Conservation (phyloP, 2,329 filamentous ascomycete species). For the Pyrenochaeta sp. region DNA sequence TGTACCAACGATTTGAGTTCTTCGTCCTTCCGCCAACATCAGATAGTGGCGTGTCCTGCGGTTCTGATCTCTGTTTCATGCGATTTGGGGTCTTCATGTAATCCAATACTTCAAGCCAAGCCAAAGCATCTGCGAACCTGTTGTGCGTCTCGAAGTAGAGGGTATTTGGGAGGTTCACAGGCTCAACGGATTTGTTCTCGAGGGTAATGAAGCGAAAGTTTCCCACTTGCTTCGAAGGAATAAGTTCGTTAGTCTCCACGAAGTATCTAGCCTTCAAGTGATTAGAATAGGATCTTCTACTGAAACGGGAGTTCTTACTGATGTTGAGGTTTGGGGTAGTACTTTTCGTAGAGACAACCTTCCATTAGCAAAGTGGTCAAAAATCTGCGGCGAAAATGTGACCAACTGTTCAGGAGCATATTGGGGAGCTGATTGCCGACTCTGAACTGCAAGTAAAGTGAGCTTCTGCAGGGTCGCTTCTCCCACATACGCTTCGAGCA, state of each 20-base stretch:
- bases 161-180: background rate
- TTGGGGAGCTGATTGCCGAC: too few species aligned
- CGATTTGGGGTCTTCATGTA: too few species aligned
- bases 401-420: slow-evolving; percentile 2
- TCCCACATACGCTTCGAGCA: background rate
- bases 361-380: slow-evolving; percentile 21
- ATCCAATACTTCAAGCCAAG: too few species aligned
- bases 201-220: background rate
- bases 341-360: slow-evolving; percentile 16
- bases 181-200: slow-evolving; percentile 4
- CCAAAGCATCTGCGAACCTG: too few species aligned
- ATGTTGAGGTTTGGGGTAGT: slow-evolving; percentile 2
- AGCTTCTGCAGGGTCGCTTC: too few species aligned
- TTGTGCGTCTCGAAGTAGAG: slow-evolving; percentile 3
- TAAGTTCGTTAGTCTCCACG: slow-evolving; percentile 2
- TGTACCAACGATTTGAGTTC: background rate
- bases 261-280: slow-evolving; percentile 9
- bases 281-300: slow-evolving; percentile 6
- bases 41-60: too few species aligned
- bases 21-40: too few species aligned
- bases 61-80: too few species aligned
- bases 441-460: too few species aligned
- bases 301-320: slow-evolving; percentile 8
- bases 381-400: slow-evolving; percentile 15
- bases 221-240: background rate